Percentiles rank a stretch among this genome's conserved stretches.
These are phyloP conservation scores for Paramecium biaurelia DNA, from an alignment of 73 alveolate genomes.

Conservation along the genomic window DNA sequence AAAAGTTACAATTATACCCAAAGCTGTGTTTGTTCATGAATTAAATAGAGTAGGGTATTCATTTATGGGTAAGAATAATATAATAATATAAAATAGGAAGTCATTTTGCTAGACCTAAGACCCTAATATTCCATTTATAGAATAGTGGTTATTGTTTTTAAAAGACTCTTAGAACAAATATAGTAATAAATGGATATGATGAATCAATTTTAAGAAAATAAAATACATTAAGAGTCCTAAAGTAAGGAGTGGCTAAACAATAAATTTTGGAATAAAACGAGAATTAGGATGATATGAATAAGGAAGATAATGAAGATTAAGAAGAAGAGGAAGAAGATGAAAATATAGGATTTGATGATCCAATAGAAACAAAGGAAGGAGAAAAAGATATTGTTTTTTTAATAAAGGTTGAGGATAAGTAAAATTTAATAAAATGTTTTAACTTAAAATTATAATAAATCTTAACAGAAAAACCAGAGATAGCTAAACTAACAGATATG, in stretches of 20 bases:
- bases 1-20: neutral
- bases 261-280: neutral
- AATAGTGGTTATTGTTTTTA: neutral
- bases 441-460: neutral
- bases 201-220: neutral
- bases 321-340: neutral
- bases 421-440: neutral
- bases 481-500: neutral
- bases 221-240: neutral
- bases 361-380: neutral
- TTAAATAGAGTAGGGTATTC: slow-evolving; percentile 22
- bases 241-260: neutral
- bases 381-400: neutral
- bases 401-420: neutral
- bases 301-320: neutral
- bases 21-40: neutral
- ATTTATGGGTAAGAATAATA: neutral
- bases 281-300: neutral
- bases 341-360: neutral
- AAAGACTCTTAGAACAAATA: neutral
- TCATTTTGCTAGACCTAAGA: neutral
- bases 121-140: slow-evolving; percentile 10
- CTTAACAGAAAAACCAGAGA: neutral
- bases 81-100: neutral
- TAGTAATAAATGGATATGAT: neutral